Conservation (phyloP, 2,329 filamentous ascomycete species). For the Rutstroemia sp. region DNA sequence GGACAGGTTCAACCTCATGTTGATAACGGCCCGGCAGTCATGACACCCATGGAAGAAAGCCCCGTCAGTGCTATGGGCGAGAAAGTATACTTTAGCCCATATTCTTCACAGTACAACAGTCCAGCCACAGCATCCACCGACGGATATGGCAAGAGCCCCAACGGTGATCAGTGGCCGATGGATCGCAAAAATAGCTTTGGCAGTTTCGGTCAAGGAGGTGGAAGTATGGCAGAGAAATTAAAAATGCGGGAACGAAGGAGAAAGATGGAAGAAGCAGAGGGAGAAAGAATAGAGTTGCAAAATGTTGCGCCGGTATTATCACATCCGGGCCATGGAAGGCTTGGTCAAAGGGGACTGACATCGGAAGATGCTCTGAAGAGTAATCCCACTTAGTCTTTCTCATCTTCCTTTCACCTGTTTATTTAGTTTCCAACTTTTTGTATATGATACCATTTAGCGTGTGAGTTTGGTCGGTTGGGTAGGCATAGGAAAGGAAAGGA, state of each 20-base stretch:
- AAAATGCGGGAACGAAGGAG: conserved; percentile 8
- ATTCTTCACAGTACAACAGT: conserved; percentile 52
- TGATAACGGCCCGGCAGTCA: conserved; percentile 21
- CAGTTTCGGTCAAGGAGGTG: neutral
- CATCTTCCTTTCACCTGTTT: neutral
- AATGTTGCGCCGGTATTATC: conserved; percentile 22
- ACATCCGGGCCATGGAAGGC: conserved; percentile 23
- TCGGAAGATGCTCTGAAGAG: conserved; percentile 21
- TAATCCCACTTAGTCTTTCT: neutral
- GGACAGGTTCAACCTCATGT: conserved; percentile 31
- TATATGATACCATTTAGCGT: neutral
- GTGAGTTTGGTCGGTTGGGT: neutral
- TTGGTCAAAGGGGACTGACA: conserved; percentile 1
- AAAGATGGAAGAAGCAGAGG: conserved; percentile 13
- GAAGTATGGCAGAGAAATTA: conserved; percentile 4
- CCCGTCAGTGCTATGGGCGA: conserved; percentile 32
- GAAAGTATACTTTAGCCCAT: conserved; percentile 49
- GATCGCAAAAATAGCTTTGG: conserved; percentile 17
- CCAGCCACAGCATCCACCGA: conserved; percentile 34
- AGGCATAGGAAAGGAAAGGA: neutral
- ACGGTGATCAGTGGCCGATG: conserved; percentile 16
- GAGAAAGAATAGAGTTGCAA: conserved; percentile 22
- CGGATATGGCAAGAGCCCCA: conserved; percentile 1
- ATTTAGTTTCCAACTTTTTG: neutral
- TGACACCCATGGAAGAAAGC: conserved; percentile 8